phyloP scores from a whole-genome alignment of 2,329 filamentous ascomycete genomes.

The Fusarium sacchari region DNA sequence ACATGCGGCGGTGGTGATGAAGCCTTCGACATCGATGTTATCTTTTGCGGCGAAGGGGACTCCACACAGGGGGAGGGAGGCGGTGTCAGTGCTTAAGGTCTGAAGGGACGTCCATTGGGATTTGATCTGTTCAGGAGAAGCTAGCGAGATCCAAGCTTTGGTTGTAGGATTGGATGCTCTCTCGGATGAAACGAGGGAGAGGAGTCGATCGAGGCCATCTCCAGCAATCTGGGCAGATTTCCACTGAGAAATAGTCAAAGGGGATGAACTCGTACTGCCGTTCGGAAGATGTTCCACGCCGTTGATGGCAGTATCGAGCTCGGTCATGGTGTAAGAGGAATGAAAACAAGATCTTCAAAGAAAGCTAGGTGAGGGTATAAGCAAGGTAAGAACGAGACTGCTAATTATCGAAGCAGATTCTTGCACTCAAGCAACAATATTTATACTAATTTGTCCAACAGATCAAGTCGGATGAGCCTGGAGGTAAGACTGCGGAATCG shows the following conservation, averaged over 20 bases:
- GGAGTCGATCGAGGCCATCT: constrained; percentile 43
- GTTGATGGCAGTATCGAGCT: background rate
- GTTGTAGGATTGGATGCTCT: constrained; percentile 29
- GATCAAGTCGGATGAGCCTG: constrained; percentile 4
- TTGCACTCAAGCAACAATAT: background rate
- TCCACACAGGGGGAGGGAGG: constrained; percentile 61
- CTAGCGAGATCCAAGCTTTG: constrained; percentile 48
- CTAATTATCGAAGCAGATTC: background rate
- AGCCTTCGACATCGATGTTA: constrained; percentile 62
- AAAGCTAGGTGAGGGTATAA: background rate
- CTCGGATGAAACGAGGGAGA: constrained; percentile 39
- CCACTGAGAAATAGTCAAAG: constrained; percentile 43
- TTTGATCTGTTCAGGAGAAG: constrained; percentile 42
- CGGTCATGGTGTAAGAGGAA: background rate
- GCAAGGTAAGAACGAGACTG: background rate
- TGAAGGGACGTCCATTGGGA: constrained; percentile 32
- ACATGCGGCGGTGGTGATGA: constrained; percentile 64
- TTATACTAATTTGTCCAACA: background rate
- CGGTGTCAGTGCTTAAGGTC: background rate
- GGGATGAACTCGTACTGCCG: background rate
- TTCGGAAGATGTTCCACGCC: background rate
- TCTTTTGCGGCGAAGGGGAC: constrained; percentile 68
- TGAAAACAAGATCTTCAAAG: background rate
- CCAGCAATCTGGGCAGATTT: constrained; percentile 38
- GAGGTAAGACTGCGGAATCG: background rate